Conservation (phyloP, 1,139 yeast species). For the Geotrichum carabidarum region DNA sequence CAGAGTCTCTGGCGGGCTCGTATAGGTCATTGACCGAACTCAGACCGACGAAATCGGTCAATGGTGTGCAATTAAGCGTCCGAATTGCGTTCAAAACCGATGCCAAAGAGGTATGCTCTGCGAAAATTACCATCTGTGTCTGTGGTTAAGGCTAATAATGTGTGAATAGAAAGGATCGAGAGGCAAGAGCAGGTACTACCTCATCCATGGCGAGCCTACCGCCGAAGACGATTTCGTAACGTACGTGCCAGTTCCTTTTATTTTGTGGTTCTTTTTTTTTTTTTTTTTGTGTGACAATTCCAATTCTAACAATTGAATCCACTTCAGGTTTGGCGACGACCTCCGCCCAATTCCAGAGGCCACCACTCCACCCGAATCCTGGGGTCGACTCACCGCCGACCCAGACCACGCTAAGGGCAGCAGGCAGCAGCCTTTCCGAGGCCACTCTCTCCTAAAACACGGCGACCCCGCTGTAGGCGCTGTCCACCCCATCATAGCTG, state of each 20-base stretch:
- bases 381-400: not conserved
- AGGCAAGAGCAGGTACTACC: constrained; percentile 59
- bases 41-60: too few relatives aligned
- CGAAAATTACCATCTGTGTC: not conserved
- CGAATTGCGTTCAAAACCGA: constrained; percentile 55
- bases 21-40: too few relatives aligned
- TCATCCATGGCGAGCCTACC: constrained; percentile 71
- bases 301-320: not conserved
- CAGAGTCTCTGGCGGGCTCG: not conserved
- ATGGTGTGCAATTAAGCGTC: constrained; percentile 23
- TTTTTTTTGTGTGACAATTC: not conserved
- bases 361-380: not conserved
- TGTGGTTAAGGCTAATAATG: not conserved
- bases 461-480: too few relatives aligned
- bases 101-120: constrained; percentile 42
- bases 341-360: not conserved
- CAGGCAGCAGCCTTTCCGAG: not conserved
- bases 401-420: not conserved
- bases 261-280: not conserved
- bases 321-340: not conserved
- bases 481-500: not conserved
- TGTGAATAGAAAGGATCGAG: constrained; percentile 46
- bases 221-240: constrained; percentile 37
- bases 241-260: constrained; percentile 6
- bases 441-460: not conserved